These are phyloP conservation scores for Fallopia convolvulus DNA, from an alignment of 148 eudicot species.

Conservation along the genomic window DNA sequence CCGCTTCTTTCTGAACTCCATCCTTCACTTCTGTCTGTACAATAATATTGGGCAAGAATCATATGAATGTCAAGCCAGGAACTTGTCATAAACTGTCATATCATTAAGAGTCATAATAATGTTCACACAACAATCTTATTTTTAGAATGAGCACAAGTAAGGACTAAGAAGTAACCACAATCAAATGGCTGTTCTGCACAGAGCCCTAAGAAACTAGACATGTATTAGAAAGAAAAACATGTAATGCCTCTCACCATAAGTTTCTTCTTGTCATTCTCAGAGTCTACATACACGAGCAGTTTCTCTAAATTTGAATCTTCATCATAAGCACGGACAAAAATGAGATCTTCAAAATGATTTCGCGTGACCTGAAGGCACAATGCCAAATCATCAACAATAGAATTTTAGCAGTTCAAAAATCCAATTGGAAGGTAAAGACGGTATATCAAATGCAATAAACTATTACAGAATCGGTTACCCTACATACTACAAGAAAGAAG, in stretches of 20 bases:
- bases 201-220: neutral
- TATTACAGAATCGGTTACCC: neutral
- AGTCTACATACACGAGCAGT: slow-evolving; percentile 63
- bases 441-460: neutral
- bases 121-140: neutral
- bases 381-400: slow-evolving; percentile 13
- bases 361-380: slow-evolving; percentile 49
- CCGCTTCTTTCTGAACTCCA: slow-evolving; percentile 41
- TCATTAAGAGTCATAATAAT: neutral
- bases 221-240: neutral
- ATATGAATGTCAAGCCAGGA: neutral
- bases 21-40: slow-evolving; percentile 63
- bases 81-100: neutral
- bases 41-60: slow-evolving; percentile 12
- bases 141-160: neutral
- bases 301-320: slow-evolving; percentile 44
- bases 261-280: slow-evolving; percentile 45
- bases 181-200: neutral
- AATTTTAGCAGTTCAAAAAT: neutral
- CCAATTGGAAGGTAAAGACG: neutral
- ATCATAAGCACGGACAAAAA: slow-evolving; percentile 51
- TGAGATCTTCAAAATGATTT: slow-evolving; percentile 68
- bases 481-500: neutral
- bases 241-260: slow-evolving; percentile 57
- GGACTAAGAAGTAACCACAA: neutral